Conservation (phyloP, 75 land plant species). For the Chamaecyparis obtusa region DNA sequence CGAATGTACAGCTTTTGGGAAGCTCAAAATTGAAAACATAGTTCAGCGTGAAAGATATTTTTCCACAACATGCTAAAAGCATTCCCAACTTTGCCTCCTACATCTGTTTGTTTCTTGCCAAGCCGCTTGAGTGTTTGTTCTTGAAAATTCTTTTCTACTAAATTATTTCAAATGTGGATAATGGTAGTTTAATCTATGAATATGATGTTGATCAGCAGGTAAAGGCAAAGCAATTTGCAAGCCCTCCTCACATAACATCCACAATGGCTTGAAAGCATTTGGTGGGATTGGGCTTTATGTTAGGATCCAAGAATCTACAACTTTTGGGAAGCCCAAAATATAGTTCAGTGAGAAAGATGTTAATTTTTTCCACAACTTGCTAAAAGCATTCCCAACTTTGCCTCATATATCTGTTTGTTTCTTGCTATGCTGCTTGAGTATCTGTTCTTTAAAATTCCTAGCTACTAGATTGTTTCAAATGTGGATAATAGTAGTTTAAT, state of each 20-base stretch:
- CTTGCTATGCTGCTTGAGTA: neutral
- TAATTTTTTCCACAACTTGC: neutral
- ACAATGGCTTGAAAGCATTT: neutral
- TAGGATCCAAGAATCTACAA: neutral
- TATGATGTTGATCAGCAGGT: neutral
- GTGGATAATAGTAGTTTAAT: neutral
- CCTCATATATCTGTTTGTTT: neutral
- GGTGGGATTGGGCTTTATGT: neutral
- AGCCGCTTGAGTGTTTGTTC: neutral
- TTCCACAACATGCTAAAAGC: neutral
- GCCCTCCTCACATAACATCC: neutral
- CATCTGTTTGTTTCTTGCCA: neutral
- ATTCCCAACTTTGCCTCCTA: neutral
- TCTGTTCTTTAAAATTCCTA: neutral
- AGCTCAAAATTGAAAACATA: neutral
- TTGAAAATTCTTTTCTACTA: neutral
- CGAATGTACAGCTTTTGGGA: neutral
- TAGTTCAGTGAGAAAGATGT: neutral
- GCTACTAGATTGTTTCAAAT: neutral
- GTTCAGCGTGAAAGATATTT: neutral
- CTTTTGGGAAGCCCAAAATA: neutral
- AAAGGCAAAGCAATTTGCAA: neutral
- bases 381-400: neutral
- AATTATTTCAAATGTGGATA: neutral
- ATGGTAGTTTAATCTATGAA: neutral